These are phyloP conservation scores for Trichoderma gamsii DNA, from an alignment of 495 filamentous ascomycete species.

Conservation along the genomic window DNA sequence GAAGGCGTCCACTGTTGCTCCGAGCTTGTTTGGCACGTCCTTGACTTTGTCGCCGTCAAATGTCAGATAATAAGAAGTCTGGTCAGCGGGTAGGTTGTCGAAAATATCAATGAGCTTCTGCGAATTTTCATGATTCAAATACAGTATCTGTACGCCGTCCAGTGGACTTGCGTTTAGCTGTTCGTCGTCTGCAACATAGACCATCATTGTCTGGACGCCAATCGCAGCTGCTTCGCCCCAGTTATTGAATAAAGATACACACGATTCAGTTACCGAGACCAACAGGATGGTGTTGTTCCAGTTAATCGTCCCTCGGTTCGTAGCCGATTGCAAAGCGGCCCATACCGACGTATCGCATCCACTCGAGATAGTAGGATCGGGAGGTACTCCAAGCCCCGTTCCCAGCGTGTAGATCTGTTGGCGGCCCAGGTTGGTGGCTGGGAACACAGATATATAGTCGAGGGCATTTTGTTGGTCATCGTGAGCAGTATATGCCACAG, in stretches of 20 bases:
- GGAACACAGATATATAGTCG: background rate
- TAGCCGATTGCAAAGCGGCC: background rate
- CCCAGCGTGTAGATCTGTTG: background rate
- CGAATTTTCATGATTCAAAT: background rate
- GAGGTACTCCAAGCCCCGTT: background rate
- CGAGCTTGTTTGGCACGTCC: constrained; percentile 11
- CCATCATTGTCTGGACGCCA: background rate
- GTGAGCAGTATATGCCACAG: background rate
- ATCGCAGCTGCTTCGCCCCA: background rate
- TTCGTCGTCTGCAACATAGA: background rate
- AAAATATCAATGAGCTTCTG: background rate
- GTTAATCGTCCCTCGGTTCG: background rate
- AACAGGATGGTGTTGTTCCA: background rate
- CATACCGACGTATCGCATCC: background rate
- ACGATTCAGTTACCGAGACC: background rate
- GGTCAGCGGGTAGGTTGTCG: background rate
- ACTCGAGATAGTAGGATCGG: background rate
- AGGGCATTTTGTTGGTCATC: background rate
- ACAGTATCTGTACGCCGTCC: background rate
- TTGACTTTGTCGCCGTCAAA: constrained; percentile 21
- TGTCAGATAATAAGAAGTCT: constrained; percentile 19
- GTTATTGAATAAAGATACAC: background rate
- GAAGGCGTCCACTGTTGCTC: constrained; percentile 23
- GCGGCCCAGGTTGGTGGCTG: background rate
- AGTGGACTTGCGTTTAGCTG: constrained; percentile 17